phyloP scores from a whole-genome alignment of 768 basidiomycete species.

The Lentinula detonsa region DNA sequence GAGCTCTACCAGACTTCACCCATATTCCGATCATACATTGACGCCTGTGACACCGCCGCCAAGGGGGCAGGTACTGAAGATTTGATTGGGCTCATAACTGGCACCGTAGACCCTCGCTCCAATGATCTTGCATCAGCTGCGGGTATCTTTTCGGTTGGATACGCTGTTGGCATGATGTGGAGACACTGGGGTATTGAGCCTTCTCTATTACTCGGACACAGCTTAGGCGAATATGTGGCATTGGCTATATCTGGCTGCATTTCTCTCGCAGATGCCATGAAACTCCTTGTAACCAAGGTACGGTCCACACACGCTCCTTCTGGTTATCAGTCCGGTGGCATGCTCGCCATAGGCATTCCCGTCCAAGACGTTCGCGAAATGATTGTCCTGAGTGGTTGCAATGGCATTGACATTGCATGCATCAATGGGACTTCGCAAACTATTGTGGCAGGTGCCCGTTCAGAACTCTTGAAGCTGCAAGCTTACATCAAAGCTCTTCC shows the following conservation, averaged over 20 bases:
- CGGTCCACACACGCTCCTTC: not conserved
- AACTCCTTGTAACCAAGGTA: slow-evolving; percentile 1
- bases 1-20: not conserved
- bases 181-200: slow-evolving; percentile 2
- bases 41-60: not conserved
- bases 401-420: not conserved
- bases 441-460: not conserved
- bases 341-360: not conserved
- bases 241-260: slow-evolving; percentile 2
- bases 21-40: not conserved
- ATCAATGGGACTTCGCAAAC: slow-evolving; percentile 7
- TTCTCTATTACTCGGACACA: slow-evolving; percentile 1
- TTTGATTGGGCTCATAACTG: not conserved
- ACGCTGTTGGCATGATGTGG: slow-evolving; percentile 6
- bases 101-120: not conserved
- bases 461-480: slow-evolving; percentile 3
- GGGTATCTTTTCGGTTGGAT: slow-evolving; percentile 4
- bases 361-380: not conserved
- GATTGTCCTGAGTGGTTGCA: not conserved
- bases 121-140: not conserved
- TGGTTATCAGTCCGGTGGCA: not conserved
- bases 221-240: slow-evolving; percentile 5
- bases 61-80: not conserved
- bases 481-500: not conserved
- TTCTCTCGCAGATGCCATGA: not conserved